Evolutionary conservation across 345 rosid genomes (phyloP).

Genomic region (Microcos paniculata): DNA sequence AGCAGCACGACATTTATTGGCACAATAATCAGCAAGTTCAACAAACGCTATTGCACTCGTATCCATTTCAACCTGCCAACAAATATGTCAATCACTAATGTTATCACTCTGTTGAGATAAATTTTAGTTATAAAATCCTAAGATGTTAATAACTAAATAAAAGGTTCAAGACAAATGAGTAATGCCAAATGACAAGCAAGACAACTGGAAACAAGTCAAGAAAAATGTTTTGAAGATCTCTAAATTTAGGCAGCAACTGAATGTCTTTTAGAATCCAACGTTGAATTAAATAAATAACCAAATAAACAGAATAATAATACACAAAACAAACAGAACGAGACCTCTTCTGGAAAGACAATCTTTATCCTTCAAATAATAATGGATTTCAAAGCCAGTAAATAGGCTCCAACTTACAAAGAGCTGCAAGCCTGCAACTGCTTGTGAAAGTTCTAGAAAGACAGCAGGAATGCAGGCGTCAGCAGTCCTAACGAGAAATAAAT

Average conservation of each 20-base stretch:
- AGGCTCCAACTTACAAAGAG: background rate
- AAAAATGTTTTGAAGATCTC: background rate
- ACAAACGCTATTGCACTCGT: slow-evolving; percentile 44
- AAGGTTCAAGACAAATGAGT: background rate
- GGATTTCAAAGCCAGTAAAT: background rate
- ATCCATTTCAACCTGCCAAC: slow-evolving; percentile 49
- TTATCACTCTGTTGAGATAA: background rate
- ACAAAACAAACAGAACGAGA: background rate
- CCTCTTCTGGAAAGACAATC: background rate
- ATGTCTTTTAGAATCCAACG: background rate
- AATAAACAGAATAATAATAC: background rate
- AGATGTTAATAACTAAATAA: background rate
- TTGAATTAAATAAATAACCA: background rate
- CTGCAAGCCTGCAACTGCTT: background rate
- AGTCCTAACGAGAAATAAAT: background rate
- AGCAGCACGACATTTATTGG: slow-evolving; percentile 53
- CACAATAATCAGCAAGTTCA: slow-evolving; percentile 73
- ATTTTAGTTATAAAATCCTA: background rate
- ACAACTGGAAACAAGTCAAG: background rate
- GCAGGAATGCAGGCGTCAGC: background rate
- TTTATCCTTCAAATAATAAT: background rate
- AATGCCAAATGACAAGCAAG: background rate
- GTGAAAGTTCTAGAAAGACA: background rate
- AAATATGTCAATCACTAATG: background rate
- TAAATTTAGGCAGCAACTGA: background rate